Conservation (phyloP, 495 filamentous ascomycete genomes). For the Aspergillus nanangensis region DNA sequence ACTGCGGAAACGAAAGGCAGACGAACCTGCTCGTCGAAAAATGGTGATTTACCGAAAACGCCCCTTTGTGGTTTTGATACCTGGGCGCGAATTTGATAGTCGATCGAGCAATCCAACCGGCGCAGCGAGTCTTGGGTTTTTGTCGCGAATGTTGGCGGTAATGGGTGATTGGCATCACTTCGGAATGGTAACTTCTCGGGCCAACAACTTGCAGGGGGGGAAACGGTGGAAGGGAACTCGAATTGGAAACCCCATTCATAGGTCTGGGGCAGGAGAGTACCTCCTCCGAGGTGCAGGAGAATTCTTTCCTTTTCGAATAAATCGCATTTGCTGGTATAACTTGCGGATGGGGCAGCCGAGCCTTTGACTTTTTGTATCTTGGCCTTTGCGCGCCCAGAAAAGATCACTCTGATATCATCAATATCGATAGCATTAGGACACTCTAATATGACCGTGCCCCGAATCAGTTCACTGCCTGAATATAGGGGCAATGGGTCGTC, state of each 20-base stretch:
- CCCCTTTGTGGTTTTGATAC: constrained; percentile 4
- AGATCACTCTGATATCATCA: constrained; percentile 7
- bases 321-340: constrained; percentile 11
- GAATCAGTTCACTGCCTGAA: constrained; percentile 6
- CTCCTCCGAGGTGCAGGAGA: constrained; percentile 2
- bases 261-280: constrained; percentile 1
- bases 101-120: constrained; percentile 7
- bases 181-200: constrained; percentile 7
- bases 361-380: constrained; percentile 11
- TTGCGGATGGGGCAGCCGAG: constrained; percentile 2
- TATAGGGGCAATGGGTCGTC: constrained; percentile 5
- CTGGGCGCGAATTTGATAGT: constrained; percentile 9
- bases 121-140: neutral
- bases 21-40: constrained; percentile 2
- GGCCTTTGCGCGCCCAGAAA: constrained; percentile 10
- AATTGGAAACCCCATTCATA: constrained; percentile 15
- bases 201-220: constrained; percentile 3
- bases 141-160: constrained; percentile 8
- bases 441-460: constrained; percentile 4
- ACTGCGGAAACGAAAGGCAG: constrained; percentile 5
- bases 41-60: neutral
- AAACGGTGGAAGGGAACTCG: constrained; percentile 3
- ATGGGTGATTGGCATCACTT: constrained; percentile 8
- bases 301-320: constrained; percentile 10
- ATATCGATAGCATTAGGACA: constrained; percentile 1